A percentile compares a stretch with the other conserved stretches of the same genome.
Conservation (phyloP, 441 rosid species). For the Daphne laureola region DNA sequence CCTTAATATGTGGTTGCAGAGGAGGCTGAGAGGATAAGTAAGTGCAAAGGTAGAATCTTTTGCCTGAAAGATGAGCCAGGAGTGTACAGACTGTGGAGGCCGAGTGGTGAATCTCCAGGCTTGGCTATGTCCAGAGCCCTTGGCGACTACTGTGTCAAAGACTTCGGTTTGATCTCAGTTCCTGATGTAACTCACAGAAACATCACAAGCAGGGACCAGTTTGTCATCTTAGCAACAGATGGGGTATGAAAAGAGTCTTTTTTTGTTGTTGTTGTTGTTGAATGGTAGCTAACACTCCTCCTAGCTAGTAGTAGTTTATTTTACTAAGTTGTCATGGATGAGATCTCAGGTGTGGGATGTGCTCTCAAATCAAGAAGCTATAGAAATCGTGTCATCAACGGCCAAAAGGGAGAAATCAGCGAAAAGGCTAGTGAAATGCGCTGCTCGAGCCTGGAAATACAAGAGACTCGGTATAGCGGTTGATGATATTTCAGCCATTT, state of each 20-base stretch:
- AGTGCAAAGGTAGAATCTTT: slow-evolving; percentile 56
- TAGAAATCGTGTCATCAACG: slow-evolving; percentile 53
- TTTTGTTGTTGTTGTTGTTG: neutral
- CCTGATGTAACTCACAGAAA: slow-evolving; percentile 65
- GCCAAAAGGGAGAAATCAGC: slow-evolving; percentile 54
- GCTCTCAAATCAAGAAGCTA: slow-evolving; percentile 70
- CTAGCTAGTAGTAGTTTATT: too few species aligned
- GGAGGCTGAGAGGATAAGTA: slow-evolving; percentile 74
- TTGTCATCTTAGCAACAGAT: slow-evolving; percentile 76
- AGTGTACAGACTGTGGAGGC: slow-evolving; percentile 72
- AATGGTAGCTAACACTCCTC: too few species aligned
- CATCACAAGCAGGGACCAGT: slow-evolving; percentile 56
- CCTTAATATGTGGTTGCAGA: slow-evolving; percentile 31
- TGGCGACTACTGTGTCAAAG: slow-evolving; percentile 87
- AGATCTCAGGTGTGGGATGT: slow-evolving; percentile 79
- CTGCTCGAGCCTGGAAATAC: slow-evolving; percentile 58
- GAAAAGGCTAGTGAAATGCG: slow-evolving; percentile 58
- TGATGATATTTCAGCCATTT: slow-evolving; percentile 86
- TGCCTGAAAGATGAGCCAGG: slow-evolving; percentile 80
- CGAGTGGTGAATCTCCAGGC: slow-evolving; percentile 54
- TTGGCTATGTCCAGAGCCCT: slow-evolving; percentile 85
- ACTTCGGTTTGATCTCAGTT: slow-evolving; percentile 72
- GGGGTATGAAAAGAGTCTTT: slow-evolving; percentile 37
- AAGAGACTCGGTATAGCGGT: slow-evolving; percentile 60
- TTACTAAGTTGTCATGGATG: neutral